phyloP scores from a whole-genome alignment of 2,329 filamentous ascomycete genomes.

The Aphanoascus verrucosus region DNA sequence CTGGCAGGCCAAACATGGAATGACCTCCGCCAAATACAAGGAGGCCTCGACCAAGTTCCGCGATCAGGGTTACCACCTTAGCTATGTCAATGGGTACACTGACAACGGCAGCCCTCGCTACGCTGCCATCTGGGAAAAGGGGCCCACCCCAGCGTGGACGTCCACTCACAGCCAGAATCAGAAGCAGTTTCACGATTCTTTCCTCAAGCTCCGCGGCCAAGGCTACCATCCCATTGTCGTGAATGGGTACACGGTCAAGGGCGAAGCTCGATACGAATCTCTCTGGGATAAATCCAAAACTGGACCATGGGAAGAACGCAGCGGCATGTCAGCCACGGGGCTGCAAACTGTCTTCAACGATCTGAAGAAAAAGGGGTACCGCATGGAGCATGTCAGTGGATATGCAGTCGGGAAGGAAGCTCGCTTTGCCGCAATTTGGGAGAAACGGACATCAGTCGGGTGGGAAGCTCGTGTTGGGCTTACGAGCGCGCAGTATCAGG shows the following conservation, averaged over 20 bases:
- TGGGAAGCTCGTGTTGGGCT: slow-evolving; percentile 12
- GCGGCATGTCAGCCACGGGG: neutral
- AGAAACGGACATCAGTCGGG: neutral
- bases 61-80: slow-evolving; percentile 9
- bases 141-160: slow-evolving; percentile 2
- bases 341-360: slow-evolving; percentile 9
- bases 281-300: slow-evolving; percentile 12
- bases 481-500: slow-evolving; percentile 3
- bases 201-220: slow-evolving; percentile 4
- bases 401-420: slow-evolving; percentile 10
- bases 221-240: slow-evolving; percentile 13
- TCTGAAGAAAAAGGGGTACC: slow-evolving; percentile 9
- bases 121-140: slow-evolving; percentile 11
- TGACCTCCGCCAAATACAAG: slow-evolving; percentile 2
- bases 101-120: slow-evolving; percentile 7
- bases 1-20: slow-evolving; percentile 11
- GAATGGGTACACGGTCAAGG: slow-evolving; percentile 13
- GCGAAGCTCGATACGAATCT: slow-evolving; percentile 1
- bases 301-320: slow-evolving; percentile 1
- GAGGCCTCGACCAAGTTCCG: neutral
- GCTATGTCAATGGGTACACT: slow-evolving; percentile 8
- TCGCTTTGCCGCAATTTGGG: slow-evolving; percentile 15
- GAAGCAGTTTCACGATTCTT: slow-evolving; percentile 8
- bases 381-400: slow-evolving; percentile 12
- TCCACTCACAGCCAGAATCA: slow-evolving; percentile 4